Percentiles rank a stretch among this genome's conserved stretches.
Evolutionary conservation across 768 basidiomycete genomes (phyloP).

Genomic region (Lactarius quietus): DNA sequence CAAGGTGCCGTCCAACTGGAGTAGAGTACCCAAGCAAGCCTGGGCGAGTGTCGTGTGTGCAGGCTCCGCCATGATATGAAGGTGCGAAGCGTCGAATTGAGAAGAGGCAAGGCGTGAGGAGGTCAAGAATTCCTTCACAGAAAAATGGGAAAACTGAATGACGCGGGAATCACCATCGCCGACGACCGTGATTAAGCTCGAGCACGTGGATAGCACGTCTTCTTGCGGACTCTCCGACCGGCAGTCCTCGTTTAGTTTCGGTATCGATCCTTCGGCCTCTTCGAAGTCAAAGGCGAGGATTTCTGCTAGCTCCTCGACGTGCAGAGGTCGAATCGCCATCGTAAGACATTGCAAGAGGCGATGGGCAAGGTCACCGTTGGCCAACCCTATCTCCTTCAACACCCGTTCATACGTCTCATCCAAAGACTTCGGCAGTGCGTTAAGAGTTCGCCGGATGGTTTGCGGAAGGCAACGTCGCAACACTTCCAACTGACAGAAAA

Average conservation of each 20-base stretch:
- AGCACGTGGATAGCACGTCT: background rate
- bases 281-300: background rate
- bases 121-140: background rate
- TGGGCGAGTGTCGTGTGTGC: background rate
- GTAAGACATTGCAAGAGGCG: background rate
- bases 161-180: background rate
- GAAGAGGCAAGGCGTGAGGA: background rate
- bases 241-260: background rate
- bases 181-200: background rate
- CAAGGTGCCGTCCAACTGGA: background rate
- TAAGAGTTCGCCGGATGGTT: background rate
- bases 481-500: background rate
- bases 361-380: background rate
- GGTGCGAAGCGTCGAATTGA: background rate
- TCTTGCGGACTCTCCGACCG: background rate
- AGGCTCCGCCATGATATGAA: background rate
- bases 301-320: background rate
- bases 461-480: background rate
- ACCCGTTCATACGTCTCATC: background rate
- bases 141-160: background rate
- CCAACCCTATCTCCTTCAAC: background rate
- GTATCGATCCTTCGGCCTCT: background rate
- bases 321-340: background rate
- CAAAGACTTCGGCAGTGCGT: background rate
- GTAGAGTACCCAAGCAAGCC: background rate